phyloP scores from a whole-genome alignment of 2,329 filamentous ascomycete genomes.

The Amauroascus verrucosus region DNA sequence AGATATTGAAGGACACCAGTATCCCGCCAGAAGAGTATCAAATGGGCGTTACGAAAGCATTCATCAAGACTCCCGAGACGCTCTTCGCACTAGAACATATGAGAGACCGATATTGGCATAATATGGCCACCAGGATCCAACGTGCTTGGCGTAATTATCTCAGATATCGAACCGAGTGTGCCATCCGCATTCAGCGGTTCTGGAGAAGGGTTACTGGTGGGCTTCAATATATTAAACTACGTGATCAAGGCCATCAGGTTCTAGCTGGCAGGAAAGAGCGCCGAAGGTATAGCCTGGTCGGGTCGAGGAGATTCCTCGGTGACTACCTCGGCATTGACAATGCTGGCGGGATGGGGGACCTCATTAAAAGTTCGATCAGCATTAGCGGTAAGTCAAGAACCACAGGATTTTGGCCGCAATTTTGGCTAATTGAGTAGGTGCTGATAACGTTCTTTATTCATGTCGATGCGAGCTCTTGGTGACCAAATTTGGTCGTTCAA shows the following conservation, averaged over 20 bases:
- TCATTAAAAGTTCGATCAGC: slow-evolving; percentile 65
- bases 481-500: slow-evolving; percentile 91
- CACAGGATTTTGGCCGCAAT: not conserved
- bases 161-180: slow-evolving; percentile 82
- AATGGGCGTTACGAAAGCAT: slow-evolving; percentile 91
- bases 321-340: slow-evolving; percentile 90
- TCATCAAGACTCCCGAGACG: slow-evolving; percentile 96
- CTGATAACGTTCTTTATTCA: slow-evolving; percentile 73
- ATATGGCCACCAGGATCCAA: slow-evolving; percentile 97
- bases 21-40: slow-evolving; percentile 95
- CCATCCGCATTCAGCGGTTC: slow-evolving; percentile 86
- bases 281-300: slow-evolving; percentile 78
- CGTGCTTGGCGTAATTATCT: slow-evolving; percentile 95
- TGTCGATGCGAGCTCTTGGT: slow-evolving; percentile 83
- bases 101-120: slow-evolving; percentile 97
- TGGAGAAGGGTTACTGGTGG: slow-evolving; percentile 91
- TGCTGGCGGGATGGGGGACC: slow-evolving; percentile 64
- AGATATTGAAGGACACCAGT: slow-evolving; percentile 92
- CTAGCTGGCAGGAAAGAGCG: slow-evolving; percentile 82
- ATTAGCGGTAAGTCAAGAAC: slow-evolving; percentile 47
- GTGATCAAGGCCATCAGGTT: slow-evolving; percentile 76
- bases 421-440: slow-evolving; percentile 21
- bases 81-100: slow-evolving; percentile 94
- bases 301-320: slow-evolving; percentile 82
- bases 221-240: slow-evolving; percentile 75